phyloP scores from a whole-genome alignment of 768 basidiomycete genomes.

The Suillus weaverae region DNA sequence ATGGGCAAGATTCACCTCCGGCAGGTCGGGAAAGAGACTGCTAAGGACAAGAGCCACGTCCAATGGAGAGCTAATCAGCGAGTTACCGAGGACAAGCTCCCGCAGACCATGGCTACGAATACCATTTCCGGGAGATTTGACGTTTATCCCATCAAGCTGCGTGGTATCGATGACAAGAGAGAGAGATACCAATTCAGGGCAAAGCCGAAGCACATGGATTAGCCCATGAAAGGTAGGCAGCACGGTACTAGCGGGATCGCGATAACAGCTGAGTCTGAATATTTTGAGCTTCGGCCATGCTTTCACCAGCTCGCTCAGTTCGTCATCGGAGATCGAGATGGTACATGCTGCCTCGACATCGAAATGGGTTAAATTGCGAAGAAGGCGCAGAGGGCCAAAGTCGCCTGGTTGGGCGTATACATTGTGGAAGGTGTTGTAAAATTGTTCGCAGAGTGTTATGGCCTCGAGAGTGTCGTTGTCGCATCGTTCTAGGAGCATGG shows the following conservation, averaged over 20 bases:
- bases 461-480: neutral
- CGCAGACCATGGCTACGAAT: neutral
- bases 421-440: neutral
- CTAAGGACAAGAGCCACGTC: conserved; percentile 16
- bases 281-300: conserved; percentile 25
- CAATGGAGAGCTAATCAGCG: conserved; percentile 12
- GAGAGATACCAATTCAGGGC: conserved; percentile 16
- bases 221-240: conserved; percentile 24
- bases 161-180: conserved; percentile 25
- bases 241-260: conserved; percentile 13
- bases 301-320: conserved; percentile 14
- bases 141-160: neutral
- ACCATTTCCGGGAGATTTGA: neutral
- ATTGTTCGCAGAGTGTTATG: neutral
- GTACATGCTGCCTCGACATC: conserved; percentile 17
- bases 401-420: neutral
- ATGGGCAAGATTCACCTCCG: conserved; percentile 19
- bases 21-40: conserved; percentile 19
- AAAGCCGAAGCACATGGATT: conserved; percentile 11
- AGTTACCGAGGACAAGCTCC: conserved; percentile 25
- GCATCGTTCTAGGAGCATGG: neutral
- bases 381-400: neutral
- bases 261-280: conserved; percentile 20
- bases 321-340: conserved; percentile 17
- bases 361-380: neutral